These are phyloP conservation scores for Thuidium tamariscinum DNA, from an alignment of 225 moss, liverwort and hornwort genomes.

Conservation along the genomic window DNA sequence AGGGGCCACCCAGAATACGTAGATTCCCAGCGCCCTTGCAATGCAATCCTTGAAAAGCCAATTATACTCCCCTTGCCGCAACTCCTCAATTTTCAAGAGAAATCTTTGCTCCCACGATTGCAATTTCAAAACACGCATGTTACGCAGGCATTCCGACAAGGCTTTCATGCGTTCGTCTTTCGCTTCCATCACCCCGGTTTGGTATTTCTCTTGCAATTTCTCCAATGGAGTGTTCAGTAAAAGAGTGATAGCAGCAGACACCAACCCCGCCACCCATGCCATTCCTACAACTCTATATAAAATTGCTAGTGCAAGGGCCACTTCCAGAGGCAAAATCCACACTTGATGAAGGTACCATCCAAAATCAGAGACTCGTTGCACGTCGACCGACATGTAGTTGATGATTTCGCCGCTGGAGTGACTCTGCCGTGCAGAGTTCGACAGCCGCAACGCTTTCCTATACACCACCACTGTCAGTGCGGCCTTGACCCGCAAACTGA, in stretches of 20 bases:
- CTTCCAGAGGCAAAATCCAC: constrained; percentile 49
- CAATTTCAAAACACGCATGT: constrained; percentile 85
- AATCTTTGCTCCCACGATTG: constrained; percentile 84
- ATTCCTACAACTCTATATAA: constrained; percentile 50
- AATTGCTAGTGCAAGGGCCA: constrained; percentile 23
- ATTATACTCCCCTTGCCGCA: constrained; percentile 55
- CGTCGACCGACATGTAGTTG: constrained; percentile 61
- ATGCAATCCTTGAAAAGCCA: constrained; percentile 51
- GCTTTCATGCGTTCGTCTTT: constrained; percentile 63
- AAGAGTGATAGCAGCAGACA: constrained; percentile 24
- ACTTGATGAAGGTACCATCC: constrained; percentile 43
- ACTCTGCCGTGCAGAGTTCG: constrained; percentile 31
- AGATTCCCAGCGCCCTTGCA: constrained; percentile 33
- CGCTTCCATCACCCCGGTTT: constrained; percentile 41
- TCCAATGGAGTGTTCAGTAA: constrained; percentile 43
- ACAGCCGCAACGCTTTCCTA: constrained; percentile 41
- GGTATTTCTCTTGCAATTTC: constrained; percentile 44
- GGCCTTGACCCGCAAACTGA: constrained; percentile 24
- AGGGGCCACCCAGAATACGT: constrained; percentile 70
- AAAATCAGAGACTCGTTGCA: constrained; percentile 35
- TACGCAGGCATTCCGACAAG: constrained; percentile 47
- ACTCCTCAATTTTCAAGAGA: constrained; percentile 47
- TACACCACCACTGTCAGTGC: constrained; percentile 43
- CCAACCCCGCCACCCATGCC: constrained; percentile 45
- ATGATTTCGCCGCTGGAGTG: constrained; percentile 61